Conservation (phyloP, 2,329 filamentous ascomycete species). For the Trichoderma sp. region DNA sequence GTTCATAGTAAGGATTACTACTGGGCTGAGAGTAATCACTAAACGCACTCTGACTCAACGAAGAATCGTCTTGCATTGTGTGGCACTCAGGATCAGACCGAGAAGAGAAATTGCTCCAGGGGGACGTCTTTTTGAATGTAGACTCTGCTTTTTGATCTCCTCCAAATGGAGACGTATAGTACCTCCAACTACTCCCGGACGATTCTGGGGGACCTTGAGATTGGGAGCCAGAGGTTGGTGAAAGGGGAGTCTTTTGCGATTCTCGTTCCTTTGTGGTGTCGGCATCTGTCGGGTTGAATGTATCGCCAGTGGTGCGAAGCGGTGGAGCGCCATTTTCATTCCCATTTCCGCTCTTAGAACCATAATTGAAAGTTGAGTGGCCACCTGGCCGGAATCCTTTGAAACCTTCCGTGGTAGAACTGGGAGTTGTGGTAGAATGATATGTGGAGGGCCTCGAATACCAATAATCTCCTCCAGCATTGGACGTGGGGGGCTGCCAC, state of each 20-base stretch:
- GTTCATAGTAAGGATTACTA: constrained; percentile 37
- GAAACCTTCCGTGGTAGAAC: not conserved
- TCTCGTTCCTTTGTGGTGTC: not conserved
- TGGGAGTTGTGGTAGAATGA: not conserved
- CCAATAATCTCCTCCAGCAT: not conserved
- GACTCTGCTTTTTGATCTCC: not conserved
- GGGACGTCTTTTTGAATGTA: not conserved
- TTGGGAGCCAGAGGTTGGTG: constrained; percentile 12
- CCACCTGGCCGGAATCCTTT: not conserved
- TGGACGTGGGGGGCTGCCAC: not conserved
- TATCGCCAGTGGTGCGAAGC: constrained; percentile 14
- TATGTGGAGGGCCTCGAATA: not conserved
- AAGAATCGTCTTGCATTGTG: not conserved
- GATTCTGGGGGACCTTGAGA: constrained; percentile 23
- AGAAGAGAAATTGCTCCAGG: not conserved
- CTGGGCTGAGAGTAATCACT: constrained; percentile 29
- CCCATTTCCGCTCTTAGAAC: not conserved
- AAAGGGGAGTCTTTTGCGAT: not conserved
- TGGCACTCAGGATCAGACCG: not conserved
- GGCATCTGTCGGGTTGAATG: constrained; percentile 12
- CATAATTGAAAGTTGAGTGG: constrained; percentile 10
- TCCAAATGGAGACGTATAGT: constrained; percentile 21
- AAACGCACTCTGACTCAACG: constrained; percentile 13
- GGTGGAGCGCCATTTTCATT: not conserved
- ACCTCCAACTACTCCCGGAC: constrained; percentile 29